Base-by-base conservation (phyloP, 768 basidiomycete genomes). In the Symmetrospora coprosmae region DNA sequence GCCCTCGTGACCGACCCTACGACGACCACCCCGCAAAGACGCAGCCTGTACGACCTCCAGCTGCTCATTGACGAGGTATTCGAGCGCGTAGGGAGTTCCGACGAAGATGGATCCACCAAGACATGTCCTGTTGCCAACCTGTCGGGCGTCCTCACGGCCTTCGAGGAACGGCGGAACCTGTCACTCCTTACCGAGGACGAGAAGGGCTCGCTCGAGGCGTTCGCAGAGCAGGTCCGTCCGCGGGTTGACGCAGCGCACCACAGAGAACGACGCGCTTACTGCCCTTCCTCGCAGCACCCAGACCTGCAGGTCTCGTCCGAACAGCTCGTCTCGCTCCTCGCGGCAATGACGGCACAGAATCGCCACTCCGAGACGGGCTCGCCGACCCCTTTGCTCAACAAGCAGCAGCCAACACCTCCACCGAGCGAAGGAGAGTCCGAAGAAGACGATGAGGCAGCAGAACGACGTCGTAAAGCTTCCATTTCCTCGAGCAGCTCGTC, bases 41-140 rank as follows among this genome's bases (percentile, higher is more conserved):
- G 55, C 19, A 43, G 39, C 40, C 14, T 45, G n/a, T 47, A 58
- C 21, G 55, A 58, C 55, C 37, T 58, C 2, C 40, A 46, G 14
- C 27, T 30, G 19, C 55, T 58, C 28, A 58, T 58, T 5, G 43
- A 58, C 21, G 55, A 58, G 43, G 31, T 58, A 5, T 58, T 58
- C 27, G 55, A 58, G 28, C 33, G 31, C n/a, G n/a, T n/a, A n/a
- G n/a, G n/a, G n/a, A n/a, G n/a, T n/a, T n/a, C n/a, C n/a, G n/a
- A n/a, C n/a, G n/a, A n/a, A n/a, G n/a, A n/a, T n/a, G n/a, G n/a
- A n/a, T n/a, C n/a, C n/a, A n/a, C n/a, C n/a, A n/a, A n/a, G n/a
- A n/a, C n/a, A n/a, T n/a, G n/a, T n/a, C n/a, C n/a, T n/a, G n/a
- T n/a, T n/a, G n/a, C 27, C 8, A 43, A 58, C 25, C 43, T 58